Percentiles rank a stretch among this genome's conserved stretches.
These are phyloP conservation scores for Juncus effusus DNA, from an alignment of 176 grass and related monocot genomes.

Conservation along the genomic window DNA sequence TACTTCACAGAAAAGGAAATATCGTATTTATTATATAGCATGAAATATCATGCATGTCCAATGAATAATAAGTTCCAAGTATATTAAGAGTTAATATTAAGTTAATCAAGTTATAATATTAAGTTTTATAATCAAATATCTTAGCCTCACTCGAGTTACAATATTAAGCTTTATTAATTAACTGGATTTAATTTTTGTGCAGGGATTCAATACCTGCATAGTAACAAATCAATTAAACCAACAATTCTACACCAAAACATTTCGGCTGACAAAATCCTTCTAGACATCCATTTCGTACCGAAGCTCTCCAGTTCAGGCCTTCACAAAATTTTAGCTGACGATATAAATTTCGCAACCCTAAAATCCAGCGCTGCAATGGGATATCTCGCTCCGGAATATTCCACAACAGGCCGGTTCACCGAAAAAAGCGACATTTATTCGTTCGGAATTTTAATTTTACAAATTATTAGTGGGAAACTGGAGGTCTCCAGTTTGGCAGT, in stretches of 20 bases:
- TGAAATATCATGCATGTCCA: no score
- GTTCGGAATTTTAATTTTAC: slow-evolving; percentile 68
- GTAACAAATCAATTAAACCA: slow-evolving; percentile 55
- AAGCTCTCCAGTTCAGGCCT: slow-evolving; percentile 57
- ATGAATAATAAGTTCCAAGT: no score
- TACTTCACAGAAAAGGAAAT: no score
- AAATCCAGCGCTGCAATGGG: slow-evolving; percentile 92
- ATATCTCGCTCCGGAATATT: slow-evolving; percentile 75
- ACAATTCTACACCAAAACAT: slow-evolving; percentile 87
- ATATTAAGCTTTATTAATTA: slow-evolving; percentile 1
- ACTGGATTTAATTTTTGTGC: slow-evolving; percentile 13
- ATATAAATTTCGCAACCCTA: slow-evolving; percentile 78
- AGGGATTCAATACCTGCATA: slow-evolving; percentile 90
- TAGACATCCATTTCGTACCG: slow-evolving; percentile 58
- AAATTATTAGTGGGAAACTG: slow-evolving; percentile 65
- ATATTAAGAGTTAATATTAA: no score
- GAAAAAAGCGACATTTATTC: slow-evolving; percentile 93
- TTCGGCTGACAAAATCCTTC: slow-evolving; percentile 77
- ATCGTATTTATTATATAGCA: no score
- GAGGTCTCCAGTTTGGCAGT: slow-evolving; percentile 45
- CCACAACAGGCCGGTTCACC: slow-evolving; percentile 67
- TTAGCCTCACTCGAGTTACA: background rate
- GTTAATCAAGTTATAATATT: no score
- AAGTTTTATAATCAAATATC: no score
- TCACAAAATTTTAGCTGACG: slow-evolving; percentile 82